Base-by-base conservation (phyloP, 192 early-diverging fungal genomes). In the Rhizophlyctis rosea region DNA sequence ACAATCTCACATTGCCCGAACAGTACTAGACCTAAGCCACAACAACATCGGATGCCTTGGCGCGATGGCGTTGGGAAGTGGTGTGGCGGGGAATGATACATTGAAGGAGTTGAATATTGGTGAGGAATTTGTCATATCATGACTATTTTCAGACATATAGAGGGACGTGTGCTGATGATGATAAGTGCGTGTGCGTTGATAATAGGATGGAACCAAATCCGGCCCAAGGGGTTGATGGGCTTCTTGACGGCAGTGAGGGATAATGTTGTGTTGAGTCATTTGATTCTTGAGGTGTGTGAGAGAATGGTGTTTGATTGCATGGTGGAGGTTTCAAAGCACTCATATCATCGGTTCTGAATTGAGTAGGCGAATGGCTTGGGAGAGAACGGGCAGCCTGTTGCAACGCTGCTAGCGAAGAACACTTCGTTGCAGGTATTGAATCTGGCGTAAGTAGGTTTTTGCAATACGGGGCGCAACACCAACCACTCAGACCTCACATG, bases 11-110 rank as follows among this genome's bases (percentile, higher is more conserved):
- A 44, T 44, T 44, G 7, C 39, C 52, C 13, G 34, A 21, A 2
- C 54, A 73, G 81, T 68, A 0, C 54, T 83, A 2, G 76, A 83
- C 50, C 44, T 83, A n/a, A 79, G 76, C 52, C 44, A 77, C 56
- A 83, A 83, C 50, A 16, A 64, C 13, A 78, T 83, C 50, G 81
- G 81, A 3, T 75, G 78, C 50, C 44, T 83, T 24, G 81, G 81
- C 28, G 77, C 75, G 1, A 72, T 76, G 51, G 75, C 76, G 2
- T 62, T 83, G 50, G 81, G 81, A 24, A 44, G 62, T 9, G 81
- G 73, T 1, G 21, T 83, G 2, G 47, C 36, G 1, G 48, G 57
- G 14, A 83, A 83, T 50, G 81, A 80, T 52, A 47, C 54, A 0
- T 48, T 83, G 34, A 69, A 63, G 62, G 81, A 83, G 31, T 61